phyloP scores from a whole-genome alignment of 768 basidiomycete species.

The Panellus pusillus region DNA sequence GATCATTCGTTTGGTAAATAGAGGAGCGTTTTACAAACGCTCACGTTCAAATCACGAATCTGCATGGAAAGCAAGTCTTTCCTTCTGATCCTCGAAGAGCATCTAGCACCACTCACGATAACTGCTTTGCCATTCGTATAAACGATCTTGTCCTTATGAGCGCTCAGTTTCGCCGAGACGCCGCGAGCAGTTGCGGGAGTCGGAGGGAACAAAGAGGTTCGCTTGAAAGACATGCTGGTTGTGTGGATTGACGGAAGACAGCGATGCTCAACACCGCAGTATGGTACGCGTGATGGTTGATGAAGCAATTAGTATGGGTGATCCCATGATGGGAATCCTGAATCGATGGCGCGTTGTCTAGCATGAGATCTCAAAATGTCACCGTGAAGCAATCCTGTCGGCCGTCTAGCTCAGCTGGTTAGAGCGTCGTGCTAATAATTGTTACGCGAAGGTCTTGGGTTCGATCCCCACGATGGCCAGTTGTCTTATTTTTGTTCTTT shows the following conservation, averaged over 20 bases:
- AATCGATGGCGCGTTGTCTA: too few relatives aligned
- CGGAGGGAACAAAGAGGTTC: slow-evolving; percentile 57
- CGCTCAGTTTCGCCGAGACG: slow-evolving; percentile 68
- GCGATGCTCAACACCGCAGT: slow-evolving; percentile 4
- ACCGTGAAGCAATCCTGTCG: too few relatives aligned
- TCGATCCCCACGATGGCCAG: not conserved
- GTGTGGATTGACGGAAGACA: not conserved
- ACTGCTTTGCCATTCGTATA: slow-evolving; percentile 86
- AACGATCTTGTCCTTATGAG: slow-evolving; percentile 75
- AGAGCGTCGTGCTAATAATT: slow-evolving; percentile 81
- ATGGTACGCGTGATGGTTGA: too few relatives aligned
- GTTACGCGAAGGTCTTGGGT: not conserved
- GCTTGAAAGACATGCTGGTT: slow-evolving; percentile 40
- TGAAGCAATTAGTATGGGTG: not conserved
- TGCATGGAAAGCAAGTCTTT: slow-evolving; percentile 26
- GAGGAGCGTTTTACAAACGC: slow-evolving; percentile 20
- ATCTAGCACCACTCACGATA: slow-evolving; percentile 56
- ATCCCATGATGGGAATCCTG: too few relatives aligned
- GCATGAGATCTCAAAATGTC: too few relatives aligned
- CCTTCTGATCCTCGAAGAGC: not conserved
- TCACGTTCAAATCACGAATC: slow-evolving; percentile 84
- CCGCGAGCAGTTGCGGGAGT: slow-evolving; percentile 72
- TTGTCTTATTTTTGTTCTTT: too few relatives aligned
- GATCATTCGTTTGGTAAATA: slow-evolving; percentile 2
- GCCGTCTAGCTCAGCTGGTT: slow-evolving; percentile 92